These are phyloP conservation scores for Aspergillus uvarum DNA, from an alignment of 2,329 filamentous ascomycete genomes.

Conservation along the genomic window DNA sequence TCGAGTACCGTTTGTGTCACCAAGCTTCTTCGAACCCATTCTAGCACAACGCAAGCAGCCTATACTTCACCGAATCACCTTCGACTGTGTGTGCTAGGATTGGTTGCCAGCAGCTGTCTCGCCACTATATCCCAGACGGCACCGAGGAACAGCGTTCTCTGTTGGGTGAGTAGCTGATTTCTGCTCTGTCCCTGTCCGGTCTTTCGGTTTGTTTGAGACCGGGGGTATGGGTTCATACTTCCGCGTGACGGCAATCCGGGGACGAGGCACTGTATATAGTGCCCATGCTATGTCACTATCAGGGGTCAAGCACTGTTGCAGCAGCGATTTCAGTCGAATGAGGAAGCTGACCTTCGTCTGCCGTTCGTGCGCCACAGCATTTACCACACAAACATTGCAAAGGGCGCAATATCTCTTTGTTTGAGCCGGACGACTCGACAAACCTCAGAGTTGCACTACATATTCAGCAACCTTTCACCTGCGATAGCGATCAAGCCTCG, in stretches of 20 bases:
- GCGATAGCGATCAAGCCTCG: neutral
- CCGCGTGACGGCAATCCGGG: neutral
- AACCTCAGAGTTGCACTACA: neutral
- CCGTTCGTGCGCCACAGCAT: neutral
- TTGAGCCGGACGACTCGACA: neutral
- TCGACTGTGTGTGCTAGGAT: conserved; percentile 9
- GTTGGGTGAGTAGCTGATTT: neutral
- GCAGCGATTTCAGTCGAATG: neutral
- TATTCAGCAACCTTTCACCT: neutral
- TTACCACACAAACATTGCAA: neutral
- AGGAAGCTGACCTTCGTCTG: neutral
- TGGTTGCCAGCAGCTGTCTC: conserved; percentile 16
- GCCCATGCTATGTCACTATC: neutral
- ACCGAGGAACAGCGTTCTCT: neutral
- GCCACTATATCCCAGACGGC: conserved; percentile 1
- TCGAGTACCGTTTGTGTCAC: conserved; percentile 18
- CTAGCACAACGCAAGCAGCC: conserved; percentile 7
- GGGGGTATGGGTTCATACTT: neutral
- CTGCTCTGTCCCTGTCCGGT: neutral
- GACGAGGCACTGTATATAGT: neutral
- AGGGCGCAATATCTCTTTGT: neutral
- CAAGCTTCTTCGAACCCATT: conserved; percentile 14
- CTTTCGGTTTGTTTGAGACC: neutral
- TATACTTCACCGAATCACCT: conserved; percentile 4
- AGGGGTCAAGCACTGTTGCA: neutral